Percentiles rank a stretch among this genome's conserved stretches.
phyloP scores from a whole-genome alignment of 371 early-diverging fungal genomes.

The Syncephalastrum racemosum region DNA sequence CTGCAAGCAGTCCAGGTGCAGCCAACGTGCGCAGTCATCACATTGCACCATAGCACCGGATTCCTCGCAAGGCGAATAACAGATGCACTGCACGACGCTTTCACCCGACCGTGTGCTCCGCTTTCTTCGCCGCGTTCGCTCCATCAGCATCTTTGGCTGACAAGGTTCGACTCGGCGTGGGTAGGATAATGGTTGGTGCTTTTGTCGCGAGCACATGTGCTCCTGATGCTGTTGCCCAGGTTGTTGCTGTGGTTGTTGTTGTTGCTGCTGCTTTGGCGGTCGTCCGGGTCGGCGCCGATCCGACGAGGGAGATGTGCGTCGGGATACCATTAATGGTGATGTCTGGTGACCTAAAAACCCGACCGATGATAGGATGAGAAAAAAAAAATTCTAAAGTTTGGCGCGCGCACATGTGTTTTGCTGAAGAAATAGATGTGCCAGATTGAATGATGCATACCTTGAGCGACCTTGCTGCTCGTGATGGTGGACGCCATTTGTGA shows the following conservation, averaged over 20 bases:
- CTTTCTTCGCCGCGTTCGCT: conserved; percentile 8
- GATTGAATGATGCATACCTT: neutral
- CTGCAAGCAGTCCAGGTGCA: conserved; percentile 56
- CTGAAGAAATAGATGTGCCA: neutral
- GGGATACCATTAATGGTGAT: conserved; percentile 6
- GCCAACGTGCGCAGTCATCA: conserved; percentile 54
- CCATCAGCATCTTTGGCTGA: neutral
- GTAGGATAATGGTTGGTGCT: conserved; percentile 1
- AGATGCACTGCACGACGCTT: conserved; percentile 45
- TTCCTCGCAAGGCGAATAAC: conserved; percentile 50
- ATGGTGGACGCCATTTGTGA: conserved; percentile 6
- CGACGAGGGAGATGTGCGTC: conserved; percentile 7
- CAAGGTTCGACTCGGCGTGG: neutral
- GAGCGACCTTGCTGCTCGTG: neutral
- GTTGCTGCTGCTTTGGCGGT: conserved; percentile 3
- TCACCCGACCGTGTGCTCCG: conserved; percentile 18
- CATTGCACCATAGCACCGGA: conserved; percentile 59
- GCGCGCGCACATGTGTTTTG: neutral
- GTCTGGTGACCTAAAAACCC: no score
- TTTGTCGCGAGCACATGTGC: neutral
- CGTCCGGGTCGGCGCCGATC: conserved; percentile 17
- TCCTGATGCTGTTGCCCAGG: neutral
- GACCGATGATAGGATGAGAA: neutral
- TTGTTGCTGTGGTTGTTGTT: neutral
- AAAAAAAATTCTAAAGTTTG: conserved; percentile 9